Conservation (phyloP, 805 yeast genomes). For the Starmerella sirachaensis region DNA sequence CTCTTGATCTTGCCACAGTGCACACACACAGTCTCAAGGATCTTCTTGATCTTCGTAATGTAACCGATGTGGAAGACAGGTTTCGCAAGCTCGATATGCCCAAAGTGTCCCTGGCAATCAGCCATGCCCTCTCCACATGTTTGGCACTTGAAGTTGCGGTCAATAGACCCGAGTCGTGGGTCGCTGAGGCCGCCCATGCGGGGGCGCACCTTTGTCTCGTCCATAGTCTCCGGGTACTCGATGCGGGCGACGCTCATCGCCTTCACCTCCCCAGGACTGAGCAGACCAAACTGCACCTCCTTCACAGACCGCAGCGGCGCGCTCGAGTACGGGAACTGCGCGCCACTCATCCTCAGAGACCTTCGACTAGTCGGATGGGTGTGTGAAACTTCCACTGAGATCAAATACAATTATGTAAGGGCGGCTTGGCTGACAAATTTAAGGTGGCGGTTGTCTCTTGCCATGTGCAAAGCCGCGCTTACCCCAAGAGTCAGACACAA, state of each 20-base stretch:
- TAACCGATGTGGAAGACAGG: constrained; percentile 96
- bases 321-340: constrained; percentile 80
- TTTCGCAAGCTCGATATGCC: constrained; percentile 95
- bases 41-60: constrained; percentile 84
- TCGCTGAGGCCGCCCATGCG: constrained; percentile 95
- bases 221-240: constrained; percentile 99
- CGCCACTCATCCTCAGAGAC: constrained; percentile 29
- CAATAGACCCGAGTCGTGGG: constrained; percentile 94
- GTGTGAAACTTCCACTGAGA: not conserved
- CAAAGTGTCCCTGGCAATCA: constrained; percentile 99
- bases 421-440: no score
- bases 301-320: constrained; percentile 96
- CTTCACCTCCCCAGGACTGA: constrained; percentile 94
- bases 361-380: not conserved
- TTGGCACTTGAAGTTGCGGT: constrained; percentile 94
- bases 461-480: no score
- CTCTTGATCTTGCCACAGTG: constrained; percentile 91
- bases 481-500: no score
- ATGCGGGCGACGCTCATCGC: constrained; percentile 97
- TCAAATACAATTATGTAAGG: no score
- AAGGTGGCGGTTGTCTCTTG: no score
- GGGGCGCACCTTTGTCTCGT: constrained; percentile 86
- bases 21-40: constrained; percentile 94
- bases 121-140: constrained; percentile 99
- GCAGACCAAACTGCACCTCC: constrained; percentile 95